Base-by-base conservation (phyloP, 176 grass and related monocot species). In the Tuctoria greenei region DNA sequence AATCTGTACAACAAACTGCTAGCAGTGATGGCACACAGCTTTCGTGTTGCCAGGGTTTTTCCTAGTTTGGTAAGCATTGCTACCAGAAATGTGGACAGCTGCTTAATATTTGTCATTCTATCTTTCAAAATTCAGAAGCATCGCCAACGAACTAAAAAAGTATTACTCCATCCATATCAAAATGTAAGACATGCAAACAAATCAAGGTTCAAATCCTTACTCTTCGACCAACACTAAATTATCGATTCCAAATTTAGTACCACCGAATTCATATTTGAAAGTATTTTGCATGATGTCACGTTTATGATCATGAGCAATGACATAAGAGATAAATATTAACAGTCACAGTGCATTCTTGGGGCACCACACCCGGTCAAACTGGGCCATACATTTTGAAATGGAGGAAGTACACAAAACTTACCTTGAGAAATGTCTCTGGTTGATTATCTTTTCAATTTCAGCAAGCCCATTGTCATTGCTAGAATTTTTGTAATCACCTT, bases 381-480 rank as follows among this genome's bases (percentile, higher is more conserved):
- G 3, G 31, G 31, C 31, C 31, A 31, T 1, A 31, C 31, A 31
- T 31, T 31, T 31, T 31, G 31, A 31, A 31, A 31, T 31, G 31
- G 31, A 31, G 31, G 31, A 3, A 31, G 31, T 31, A 31, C 31
- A 31, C 31, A 31, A 31, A 79, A 84, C 81, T 34, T 89, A 38
- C 90, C 90, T 87, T 21, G 86, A 82, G 71, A 93, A 93, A 65
- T 51, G n/a, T 28, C 55, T 89, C 80, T 84, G 80, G 49, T 79
- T 89, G 62, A 93, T 73, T 20, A 83, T 81, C 52, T 70, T 83
- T 65, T 93, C 87, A 47, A 93, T 71, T 75, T 89, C 84, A 84
- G 64, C 63, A 70, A 93, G 25, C 31, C 16, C 57, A 52, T 11
- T 61, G 23, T 13, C 54, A 61, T 81, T 67, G 61, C 40, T 61